Evolutionary conservation across 2,329 filamentous ascomycete genomes (phyloP), one percentile per base, ranked within the genome.

Genomic region (Trichoderma pleuroti): DNA sequence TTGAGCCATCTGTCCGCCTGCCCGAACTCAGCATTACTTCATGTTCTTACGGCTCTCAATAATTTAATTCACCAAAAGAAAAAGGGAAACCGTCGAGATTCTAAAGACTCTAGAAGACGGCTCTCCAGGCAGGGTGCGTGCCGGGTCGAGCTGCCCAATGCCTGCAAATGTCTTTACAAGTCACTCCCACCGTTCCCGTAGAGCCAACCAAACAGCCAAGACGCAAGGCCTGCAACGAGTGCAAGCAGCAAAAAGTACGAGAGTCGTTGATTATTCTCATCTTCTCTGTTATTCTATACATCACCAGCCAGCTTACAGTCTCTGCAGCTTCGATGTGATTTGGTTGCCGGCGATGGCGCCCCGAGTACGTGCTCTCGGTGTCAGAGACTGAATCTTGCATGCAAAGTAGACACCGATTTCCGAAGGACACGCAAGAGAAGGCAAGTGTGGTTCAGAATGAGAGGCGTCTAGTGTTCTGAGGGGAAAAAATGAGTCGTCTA

Each of bases 371-470:
- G 65, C 34, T 68, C 65, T 18, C 65, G 65, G 9, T 60, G 65
- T 34, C 65, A 49, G 36, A 60, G 65, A 21, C 65, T 68, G 9
- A 49, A n/a, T 26, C 54, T 68, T 26, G 14, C 52, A 52, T 68
- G 65, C 54, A 68, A 60, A n/a, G 56, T 68, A 60, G 65, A 68
- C 32, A 68, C 21, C 28, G 54, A 60, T 4, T 68, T 68, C 16
- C 65, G 65, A 16, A 68, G 65, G 6, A 68, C 65, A 26, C 54
- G 65, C 5, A 68, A 68, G 39, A 42, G 65, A 36, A 68, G 65
- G 65, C 21, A 59, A 49, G 64, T 1, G 2, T 1, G 2, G n/a
- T 12, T 21, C 21, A 1, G 18, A 5, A 30, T 24, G 10, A 1
- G 9, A 10, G 7, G 12, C 24, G 0, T 42, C 39, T 34, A 18